Evolutionary conservation across 768 basidiomycete genomes (phyloP), one percentile per base, ranked within the genome.

Genomic region (Rhizopogon vinicolor): DNA sequence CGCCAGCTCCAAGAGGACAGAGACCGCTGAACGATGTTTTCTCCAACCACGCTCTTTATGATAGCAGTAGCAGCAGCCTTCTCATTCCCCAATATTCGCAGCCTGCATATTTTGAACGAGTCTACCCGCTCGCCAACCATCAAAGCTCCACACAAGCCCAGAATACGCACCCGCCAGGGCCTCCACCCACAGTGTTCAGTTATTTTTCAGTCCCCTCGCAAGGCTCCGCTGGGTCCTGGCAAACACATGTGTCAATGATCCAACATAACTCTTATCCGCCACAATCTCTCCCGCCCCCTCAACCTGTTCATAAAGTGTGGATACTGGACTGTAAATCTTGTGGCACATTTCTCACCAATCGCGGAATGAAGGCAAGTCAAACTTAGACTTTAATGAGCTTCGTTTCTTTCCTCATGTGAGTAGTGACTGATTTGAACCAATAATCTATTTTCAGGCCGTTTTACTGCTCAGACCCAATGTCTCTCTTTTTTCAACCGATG

Each of bases 401-500:
- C 25, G 33, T 50, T 51, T 29, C 19, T 42, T 37, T 39, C 28
- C 25, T 53, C 51, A 41, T 51, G 40, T 55, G 54, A 51, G 51
- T 12, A 18, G n/a, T 18, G 16, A 39, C 16, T 51, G 19, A 25
- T 25, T 42, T 41, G 18, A 41, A 42, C 31, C 31, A 4, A 44
- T 40, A 39, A 59, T 60, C 53, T 49, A 57, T 48, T 18, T 31
- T 25, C 62, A 91, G 90, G 91, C 91, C 45, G 90, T 93, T 41
- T 78, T 92, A n/a, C 77, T 93, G 19, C 78, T 92, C 53, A 82
- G 86, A 53, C 90, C 91, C 0, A 86, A 85, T 54, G 85, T 93
- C 63, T 82, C 91, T 43, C 81, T 93, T 44, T 94, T 84, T 67
- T 91, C 88, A 7, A 89, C 89, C 44, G 91, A 93, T 68, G 87